Conservation (phyloP, 2,329 filamentous ascomycete genomes). For the Fusarium setosum region DNA sequence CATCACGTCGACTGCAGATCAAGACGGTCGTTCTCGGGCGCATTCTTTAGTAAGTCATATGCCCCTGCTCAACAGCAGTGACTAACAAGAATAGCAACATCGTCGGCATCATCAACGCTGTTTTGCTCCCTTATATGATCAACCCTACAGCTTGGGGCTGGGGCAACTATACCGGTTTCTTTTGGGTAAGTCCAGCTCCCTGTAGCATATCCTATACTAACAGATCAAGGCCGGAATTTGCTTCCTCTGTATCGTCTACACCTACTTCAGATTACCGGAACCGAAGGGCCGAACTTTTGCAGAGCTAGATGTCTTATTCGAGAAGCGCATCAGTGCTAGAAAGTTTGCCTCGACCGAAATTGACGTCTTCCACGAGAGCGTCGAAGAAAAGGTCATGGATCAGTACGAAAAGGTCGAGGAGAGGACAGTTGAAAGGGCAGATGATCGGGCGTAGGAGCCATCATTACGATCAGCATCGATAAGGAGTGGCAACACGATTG, state of each 20-base stretch:
- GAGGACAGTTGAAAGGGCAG: neutral
- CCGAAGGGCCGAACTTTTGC: slow-evolving; percentile 84
- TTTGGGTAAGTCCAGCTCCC: slow-evolving; percentile 68
- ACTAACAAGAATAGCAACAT: slow-evolving; percentile 68
- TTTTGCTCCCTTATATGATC: slow-evolving; percentile 92
- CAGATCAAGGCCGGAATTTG: slow-evolving; percentile 72
- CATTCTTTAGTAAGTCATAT: slow-evolving; percentile 72
- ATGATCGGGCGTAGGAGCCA: neutral
- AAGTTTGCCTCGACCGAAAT: slow-evolving; percentile 74
- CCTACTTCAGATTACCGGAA: slow-evolving; percentile 70
- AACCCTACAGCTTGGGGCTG: slow-evolving; percentile 90
- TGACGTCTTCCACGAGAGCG: slow-evolving; percentile 64
- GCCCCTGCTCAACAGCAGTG: fast-evolving
- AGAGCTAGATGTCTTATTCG: slow-evolving; percentile 87
- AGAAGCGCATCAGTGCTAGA: slow-evolving; percentile 75
- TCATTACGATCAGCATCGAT: too few species aligned
- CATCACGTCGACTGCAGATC: slow-evolving; percentile 84
- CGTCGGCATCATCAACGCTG: slow-evolving; percentile 82
- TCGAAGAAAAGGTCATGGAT: slow-evolving; percentile 61
- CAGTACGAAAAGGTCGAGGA: slow-evolving; percentile 55
- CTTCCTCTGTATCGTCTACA: slow-evolving; percentile 84
- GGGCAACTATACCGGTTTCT: slow-evolving; percentile 89
- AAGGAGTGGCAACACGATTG: too few species aligned
- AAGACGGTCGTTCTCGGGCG: slow-evolving; percentile 92
- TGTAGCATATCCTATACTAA: slow-evolving; percentile 9